Percentiles rank a stretch among this genome's conserved stretches.
Evolutionary conservation across 2,329 filamentous ascomycete genomes (phyloP).

Genomic region (Aspergillus hiratsukae): DNA sequence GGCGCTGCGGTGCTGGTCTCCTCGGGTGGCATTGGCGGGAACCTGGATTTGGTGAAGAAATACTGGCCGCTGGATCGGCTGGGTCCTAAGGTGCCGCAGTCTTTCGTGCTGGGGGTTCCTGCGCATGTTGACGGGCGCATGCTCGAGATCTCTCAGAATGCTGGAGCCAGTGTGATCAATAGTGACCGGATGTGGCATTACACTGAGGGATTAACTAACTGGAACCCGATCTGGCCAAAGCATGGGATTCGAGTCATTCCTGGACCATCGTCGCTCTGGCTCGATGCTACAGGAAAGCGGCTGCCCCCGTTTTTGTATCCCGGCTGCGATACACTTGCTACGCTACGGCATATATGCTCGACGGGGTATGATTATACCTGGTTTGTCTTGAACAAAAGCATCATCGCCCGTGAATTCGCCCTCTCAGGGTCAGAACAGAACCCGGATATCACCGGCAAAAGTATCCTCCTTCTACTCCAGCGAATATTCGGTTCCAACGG

Average conservation of each 20-base stretch:
- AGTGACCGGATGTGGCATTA: slow-evolving; percentile 65
- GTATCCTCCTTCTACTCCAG: slow-evolving; percentile 50
- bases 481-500: slow-evolving; percentile 52
- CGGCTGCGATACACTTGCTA: slow-evolving; percentile 54
- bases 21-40: slow-evolving; percentile 58
- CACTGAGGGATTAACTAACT: slow-evolving; percentile 59
- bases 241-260: slow-evolving; percentile 60
- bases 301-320: slow-evolving; percentile 56
- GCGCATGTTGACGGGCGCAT: slow-evolving; percentile 62
- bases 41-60: slow-evolving; percentile 56
- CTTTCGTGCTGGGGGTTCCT: slow-evolving; percentile 58
- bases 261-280: slow-evolving; percentile 37
- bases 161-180: slow-evolving; percentile 56
- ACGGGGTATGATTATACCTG: slow-evolving; percentile 62
- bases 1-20: slow-evolving; percentile 53
- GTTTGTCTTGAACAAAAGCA: slow-evolving; percentile 57
- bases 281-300: slow-evolving; percentile 57
- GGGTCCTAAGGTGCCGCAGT: slow-evolving; percentile 52
- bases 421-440: slow-evolving; percentile 62
- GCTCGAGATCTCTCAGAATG: slow-evolving; percentile 52
- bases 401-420: slow-evolving; percentile 59
- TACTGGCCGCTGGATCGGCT: slow-evolving; percentile 56
- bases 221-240: slow-evolving; percentile 58
- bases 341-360: slow-evolving; percentile 55
- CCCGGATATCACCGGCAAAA: slow-evolving; percentile 57